Percentiles rank a stretch among this genome's conserved stretches.
Conservation (phyloP, 306 rosid genomes). For the Prinsepia uniflora region DNA sequence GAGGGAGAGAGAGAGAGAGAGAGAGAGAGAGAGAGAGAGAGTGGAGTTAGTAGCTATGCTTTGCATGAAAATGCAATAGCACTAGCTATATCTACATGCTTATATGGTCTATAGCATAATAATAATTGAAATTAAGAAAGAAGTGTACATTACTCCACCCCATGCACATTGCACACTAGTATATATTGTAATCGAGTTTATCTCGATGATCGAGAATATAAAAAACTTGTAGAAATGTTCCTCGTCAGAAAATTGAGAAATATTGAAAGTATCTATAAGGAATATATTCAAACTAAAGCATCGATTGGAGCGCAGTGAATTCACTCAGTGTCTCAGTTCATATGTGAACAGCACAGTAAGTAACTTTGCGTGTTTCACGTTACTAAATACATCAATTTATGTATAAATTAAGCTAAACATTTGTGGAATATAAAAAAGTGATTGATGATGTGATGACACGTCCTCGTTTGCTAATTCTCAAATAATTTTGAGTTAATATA, state of each 20-base stretch:
- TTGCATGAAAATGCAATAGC: neutral
- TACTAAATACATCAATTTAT: neutral
- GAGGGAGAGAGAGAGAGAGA: slow-evolving; percentile 14
- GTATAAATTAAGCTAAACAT: neutral
- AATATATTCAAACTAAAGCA: too few relatives aligned
- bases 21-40: slow-evolving; percentile 16
- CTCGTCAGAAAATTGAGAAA: neutral
- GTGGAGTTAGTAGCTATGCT: neutral
- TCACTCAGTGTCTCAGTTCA: too few relatives aligned
- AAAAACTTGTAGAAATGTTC: neutral
- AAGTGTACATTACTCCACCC: neutral
- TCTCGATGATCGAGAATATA: too few relatives aligned
- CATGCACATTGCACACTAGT: neutral
- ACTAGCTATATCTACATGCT: neutral
- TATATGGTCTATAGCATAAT: neutral
- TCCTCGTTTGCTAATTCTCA: neutral
- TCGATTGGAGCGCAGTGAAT: too few relatives aligned
- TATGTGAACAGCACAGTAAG: too few relatives aligned
- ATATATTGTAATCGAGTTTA: neutral
- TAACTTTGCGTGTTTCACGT: too few relatives aligned
- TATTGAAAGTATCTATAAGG: neutral
- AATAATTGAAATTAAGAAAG: neutral
- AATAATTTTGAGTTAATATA: neutral
- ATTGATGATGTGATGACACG: neutral
- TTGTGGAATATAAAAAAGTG: neutral